These are phyloP conservation scores for Limtongozyma cylindracea DNA, from an alignment of 805 yeast species.

Conservation along the genomic window DNA sequence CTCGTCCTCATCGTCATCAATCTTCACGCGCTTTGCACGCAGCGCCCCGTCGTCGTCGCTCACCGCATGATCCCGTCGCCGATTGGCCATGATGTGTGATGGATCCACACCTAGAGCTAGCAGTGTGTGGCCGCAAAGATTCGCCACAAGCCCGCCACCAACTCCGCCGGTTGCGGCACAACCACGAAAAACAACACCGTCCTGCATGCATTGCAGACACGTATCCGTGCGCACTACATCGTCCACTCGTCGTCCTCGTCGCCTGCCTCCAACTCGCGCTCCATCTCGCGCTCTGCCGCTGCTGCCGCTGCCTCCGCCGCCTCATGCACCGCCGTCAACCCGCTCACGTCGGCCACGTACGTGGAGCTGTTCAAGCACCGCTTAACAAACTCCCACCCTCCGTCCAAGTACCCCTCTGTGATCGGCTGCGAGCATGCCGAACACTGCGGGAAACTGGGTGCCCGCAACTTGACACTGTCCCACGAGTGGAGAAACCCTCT, in stretches of 20 bases:
- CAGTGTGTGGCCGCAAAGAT: too few species aligned
- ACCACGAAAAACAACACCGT: too few species aligned
- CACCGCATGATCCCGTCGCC: too few species aligned
- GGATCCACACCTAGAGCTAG: too few species aligned
- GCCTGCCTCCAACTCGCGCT: too few species aligned
- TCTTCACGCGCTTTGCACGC: slow-evolving; percentile 1
- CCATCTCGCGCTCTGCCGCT: too few species aligned
- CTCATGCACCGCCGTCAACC: slow-evolving; percentile 47
- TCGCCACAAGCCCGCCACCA: too few species aligned
- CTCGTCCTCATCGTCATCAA: slow-evolving; percentile 3
- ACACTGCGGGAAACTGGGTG: slow-evolving; percentile 56
- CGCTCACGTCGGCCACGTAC: slow-evolving; percentile 57
- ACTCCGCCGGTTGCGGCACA: too few species aligned
- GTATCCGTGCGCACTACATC: too few species aligned
- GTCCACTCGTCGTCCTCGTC: too few species aligned
- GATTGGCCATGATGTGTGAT: too few species aligned
- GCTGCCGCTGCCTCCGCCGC: slow-evolving; percentile 40
- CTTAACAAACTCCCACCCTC: slow-evolving; percentile 68
- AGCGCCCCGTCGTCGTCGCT: slow-evolving; percentile 1
- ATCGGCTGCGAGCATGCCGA: slow-evolving; percentile 65
- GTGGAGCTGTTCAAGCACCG: slow-evolving; percentile 38
- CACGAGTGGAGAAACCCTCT: slow-evolving; percentile 63
- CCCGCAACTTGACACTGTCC: slow-evolving; percentile 32
- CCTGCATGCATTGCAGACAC: too few species aligned
- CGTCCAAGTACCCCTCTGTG: slow-evolving; percentile 16